A percentile compares a stretch with the other conserved stretches of the same genome.
phyloP scores from a whole-genome alignment of 2,329 filamentous ascomycete species.

The Alternaria novae-zelandiae region DNA sequence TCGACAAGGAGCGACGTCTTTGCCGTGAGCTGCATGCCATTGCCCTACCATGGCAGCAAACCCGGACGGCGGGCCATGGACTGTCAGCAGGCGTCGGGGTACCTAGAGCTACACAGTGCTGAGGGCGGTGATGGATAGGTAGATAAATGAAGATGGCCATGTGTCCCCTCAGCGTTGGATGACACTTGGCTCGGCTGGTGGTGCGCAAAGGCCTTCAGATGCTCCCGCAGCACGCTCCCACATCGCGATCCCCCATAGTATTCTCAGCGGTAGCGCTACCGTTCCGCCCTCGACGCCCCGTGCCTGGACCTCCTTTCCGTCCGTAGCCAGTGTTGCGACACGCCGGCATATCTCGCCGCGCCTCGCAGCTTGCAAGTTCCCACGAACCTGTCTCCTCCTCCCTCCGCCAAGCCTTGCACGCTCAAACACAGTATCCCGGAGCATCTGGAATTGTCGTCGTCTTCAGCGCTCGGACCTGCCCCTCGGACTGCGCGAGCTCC shows the following conservation, averaged over 20 bases:
- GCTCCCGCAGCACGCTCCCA: conserved; percentile 6
- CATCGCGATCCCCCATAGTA: conserved; percentile 10
- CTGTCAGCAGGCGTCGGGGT: background rate
- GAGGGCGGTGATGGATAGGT: background rate
- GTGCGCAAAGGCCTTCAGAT: conserved; percentile 10
- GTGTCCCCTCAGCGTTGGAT: conserved; percentile 1
- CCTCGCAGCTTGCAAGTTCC: background rate
- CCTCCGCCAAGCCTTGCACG: conserved; percentile 11
- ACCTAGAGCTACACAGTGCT: background rate
- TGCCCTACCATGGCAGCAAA: conserved; percentile 9
- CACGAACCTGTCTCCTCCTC: background rate
- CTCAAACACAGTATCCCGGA: background rate
- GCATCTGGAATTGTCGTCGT: conserved; percentile 1
- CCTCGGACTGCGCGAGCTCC: conserved; percentile 17
- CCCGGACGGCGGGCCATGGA: background rate
- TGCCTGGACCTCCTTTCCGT: conserved; percentile 7
- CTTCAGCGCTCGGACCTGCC: conserved; percentile 9
- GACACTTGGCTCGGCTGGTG: background rate
- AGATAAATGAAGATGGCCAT: background rate
- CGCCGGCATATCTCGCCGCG: background rate
- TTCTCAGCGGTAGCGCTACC: conserved; percentile 18
- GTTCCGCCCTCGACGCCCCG: conserved; percentile 8
- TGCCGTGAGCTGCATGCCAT: conserved; percentile 1
- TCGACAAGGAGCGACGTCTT: background rate
- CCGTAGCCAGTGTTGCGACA: conserved; percentile 1